These are phyloP conservation scores for Boletus reticulatus DNA, from an alignment of 768 basidiomycete genomes.

Conservation along the genomic window DNA sequence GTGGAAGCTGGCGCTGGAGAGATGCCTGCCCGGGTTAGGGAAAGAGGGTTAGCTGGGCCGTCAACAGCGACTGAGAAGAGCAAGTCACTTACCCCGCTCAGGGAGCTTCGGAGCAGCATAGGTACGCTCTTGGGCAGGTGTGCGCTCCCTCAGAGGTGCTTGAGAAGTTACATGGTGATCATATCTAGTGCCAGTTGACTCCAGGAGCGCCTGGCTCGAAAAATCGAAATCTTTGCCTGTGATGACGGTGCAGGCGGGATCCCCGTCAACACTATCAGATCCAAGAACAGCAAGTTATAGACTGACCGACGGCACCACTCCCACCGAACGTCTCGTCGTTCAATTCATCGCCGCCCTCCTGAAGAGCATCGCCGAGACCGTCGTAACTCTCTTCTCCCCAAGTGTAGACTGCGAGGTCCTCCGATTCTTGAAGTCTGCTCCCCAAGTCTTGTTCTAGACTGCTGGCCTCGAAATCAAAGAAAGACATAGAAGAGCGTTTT, in stretches of 20 bases:
- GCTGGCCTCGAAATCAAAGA: slow-evolving; percentile 72
- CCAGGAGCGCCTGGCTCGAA: slow-evolving; percentile 42
- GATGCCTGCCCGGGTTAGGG: slow-evolving; percentile 17
- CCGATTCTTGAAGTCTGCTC: slow-evolving; percentile 51
- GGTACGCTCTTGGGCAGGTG: slow-evolving; percentile 27
- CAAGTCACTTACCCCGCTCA: slow-evolving; percentile 29
- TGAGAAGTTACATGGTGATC: slow-evolving; percentile 21
- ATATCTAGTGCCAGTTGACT: slow-evolving; percentile 11
- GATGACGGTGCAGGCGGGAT: slow-evolving; percentile 1
- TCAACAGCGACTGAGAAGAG: slow-evolving; percentile 3
- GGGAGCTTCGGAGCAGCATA: slow-evolving; percentile 13
- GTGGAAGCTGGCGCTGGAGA: slow-evolving; percentile 37
- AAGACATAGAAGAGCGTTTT: slow-evolving; percentile 54
- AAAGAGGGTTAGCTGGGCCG: slow-evolving; percentile 13
- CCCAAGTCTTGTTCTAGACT: slow-evolving; percentile 63
- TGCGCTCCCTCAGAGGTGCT: slow-evolving; percentile 26
- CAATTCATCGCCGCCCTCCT: slow-evolving; percentile 88
- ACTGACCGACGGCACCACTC: slow-evolving; percentile 67
- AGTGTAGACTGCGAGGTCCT: slow-evolving; percentile 87
- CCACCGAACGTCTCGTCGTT: slow-evolving; percentile 97
- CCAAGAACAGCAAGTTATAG: not conserved
- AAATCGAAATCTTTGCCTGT: slow-evolving; percentile 94
- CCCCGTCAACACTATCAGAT: slow-evolving; percentile 15
- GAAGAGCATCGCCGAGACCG: slow-evolving; percentile 81
- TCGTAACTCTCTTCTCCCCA: slow-evolving; percentile 93